phyloP scores from a whole-genome alignment of 2,329 filamentous ascomycete genomes.

The Coniochaeta prunicola region DNA sequence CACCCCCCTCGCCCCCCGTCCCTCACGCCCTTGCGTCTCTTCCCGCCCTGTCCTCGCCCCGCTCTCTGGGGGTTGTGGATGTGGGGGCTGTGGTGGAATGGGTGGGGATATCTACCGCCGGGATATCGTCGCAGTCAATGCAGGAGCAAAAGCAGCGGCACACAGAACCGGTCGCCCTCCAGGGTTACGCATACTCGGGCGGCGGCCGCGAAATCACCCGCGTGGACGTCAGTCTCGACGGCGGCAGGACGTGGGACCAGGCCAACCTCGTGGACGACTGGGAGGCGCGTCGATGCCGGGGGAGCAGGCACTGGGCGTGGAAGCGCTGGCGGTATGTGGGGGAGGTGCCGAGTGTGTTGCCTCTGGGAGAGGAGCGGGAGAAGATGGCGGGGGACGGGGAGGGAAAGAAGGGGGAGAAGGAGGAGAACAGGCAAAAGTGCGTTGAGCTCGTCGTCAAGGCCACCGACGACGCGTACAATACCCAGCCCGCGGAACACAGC shows the following conservation, averaged over 20 bases:
- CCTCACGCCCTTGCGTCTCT: too few species aligned
- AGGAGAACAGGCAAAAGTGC: constrained; percentile 31
- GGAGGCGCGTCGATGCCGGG: constrained; percentile 16
- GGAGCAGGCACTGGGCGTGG: constrained; percentile 54
- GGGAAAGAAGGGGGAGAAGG: too few species aligned
- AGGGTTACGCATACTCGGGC: constrained; percentile 62
- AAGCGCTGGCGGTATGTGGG: constrained; percentile 52
- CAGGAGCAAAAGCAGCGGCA: neutral
- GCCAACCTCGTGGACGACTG: constrained; percentile 50
- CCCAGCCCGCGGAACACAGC: constrained; percentile 53
- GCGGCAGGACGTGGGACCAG: constrained; percentile 57
- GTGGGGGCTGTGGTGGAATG: constrained; percentile 11
- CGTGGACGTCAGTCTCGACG: constrained; percentile 61
- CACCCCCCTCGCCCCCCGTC: too few species aligned
- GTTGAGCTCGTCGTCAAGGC: constrained; percentile 57
- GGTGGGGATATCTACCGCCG: constrained; percentile 8
- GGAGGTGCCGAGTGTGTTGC: constrained; percentile 25
- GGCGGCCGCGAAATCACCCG: constrained; percentile 58
- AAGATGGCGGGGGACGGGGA: too few species aligned
- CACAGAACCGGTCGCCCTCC: constrained; percentile 31
- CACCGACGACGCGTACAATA: constrained; percentile 59
- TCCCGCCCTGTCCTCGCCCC: too few species aligned
- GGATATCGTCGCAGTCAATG: neutral
- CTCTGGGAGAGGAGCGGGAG: neutral
- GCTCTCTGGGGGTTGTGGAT: constrained; percentile 12